Conservation (phyloP, 1,284 basidiomycete genomes). For the Sporisorium iseilematis-ciliati region DNA sequence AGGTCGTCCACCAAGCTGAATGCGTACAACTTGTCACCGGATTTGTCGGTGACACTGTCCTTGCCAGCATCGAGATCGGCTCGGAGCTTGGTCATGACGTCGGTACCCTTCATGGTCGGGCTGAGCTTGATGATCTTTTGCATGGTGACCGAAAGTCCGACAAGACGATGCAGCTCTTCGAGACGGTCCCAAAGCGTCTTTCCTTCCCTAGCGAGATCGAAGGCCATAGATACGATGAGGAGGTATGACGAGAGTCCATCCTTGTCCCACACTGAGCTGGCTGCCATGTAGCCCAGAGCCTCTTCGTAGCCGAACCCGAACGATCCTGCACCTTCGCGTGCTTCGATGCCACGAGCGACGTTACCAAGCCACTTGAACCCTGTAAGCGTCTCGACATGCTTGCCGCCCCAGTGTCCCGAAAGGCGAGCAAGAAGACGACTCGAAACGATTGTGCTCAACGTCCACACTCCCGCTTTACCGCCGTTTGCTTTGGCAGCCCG, state of each 20-base stretch:
- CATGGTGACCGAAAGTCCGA: slow-evolving; percentile 56
- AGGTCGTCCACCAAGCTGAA: slow-evolving; percentile 60
- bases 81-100: slow-evolving; percentile 57
- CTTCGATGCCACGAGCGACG: slow-evolving; percentile 50
- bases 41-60: slow-evolving; percentile 21
- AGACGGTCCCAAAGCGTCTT: slow-evolving; percentile 61
- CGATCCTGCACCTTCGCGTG: slow-evolving; percentile 39
- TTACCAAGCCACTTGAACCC: slow-evolving; percentile 67
- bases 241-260: slow-evolving; percentile 62
- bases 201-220: slow-evolving; percentile 42
- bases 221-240: slow-evolving; percentile 55
- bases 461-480: slow-evolving; percentile 37
- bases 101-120: slow-evolving; percentile 51
- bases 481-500: slow-evolving; percentile 33
- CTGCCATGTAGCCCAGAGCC: slow-evolving; percentile 64
- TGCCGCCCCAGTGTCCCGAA: slow-evolving; percentile 44
- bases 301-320: slow-evolving; percentile 65
- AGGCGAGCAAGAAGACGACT: slow-evolving; percentile 55
- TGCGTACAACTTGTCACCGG: slow-evolving; percentile 4
- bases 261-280: slow-evolving; percentile 61
- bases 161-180: slow-evolving; percentile 56
- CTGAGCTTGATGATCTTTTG: slow-evolving; percentile 61
- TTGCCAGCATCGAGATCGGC: slow-evolving; percentile 42
- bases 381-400: slow-evolving; percentile 59
- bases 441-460: slow-evolving; percentile 60